phyloP scores from a whole-genome alignment of 768 basidiomycete species.

The Leccinum longicurvipes region DNA sequence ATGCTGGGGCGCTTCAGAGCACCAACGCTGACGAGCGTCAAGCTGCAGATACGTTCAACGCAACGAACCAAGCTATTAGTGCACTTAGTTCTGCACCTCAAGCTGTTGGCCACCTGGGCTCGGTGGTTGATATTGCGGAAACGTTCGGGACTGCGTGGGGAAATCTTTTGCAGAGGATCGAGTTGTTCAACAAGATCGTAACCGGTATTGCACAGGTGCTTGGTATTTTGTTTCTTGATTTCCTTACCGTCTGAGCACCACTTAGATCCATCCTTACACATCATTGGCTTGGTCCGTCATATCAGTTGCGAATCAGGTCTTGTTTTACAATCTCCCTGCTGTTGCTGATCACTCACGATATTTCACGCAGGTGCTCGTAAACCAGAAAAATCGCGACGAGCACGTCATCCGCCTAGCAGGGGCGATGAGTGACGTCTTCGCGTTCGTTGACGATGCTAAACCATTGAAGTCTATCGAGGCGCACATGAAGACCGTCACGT shows the following conservation, averaged over 20 bases:
- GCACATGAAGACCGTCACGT: background rate
- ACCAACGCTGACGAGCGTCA: background rate
- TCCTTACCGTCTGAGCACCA: background rate
- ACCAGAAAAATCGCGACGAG: background rate
- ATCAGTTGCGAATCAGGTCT: background rate
- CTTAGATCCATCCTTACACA: background rate
- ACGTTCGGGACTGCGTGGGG: background rate
- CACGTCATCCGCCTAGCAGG: background rate
- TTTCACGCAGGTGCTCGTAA: background rate
- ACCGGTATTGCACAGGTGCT: background rate
- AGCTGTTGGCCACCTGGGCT: background rate
- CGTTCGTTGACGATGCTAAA: background rate
- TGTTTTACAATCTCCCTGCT: background rate
- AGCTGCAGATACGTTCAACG: background rate
- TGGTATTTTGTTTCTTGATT: background rate
- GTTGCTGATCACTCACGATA: background rate
- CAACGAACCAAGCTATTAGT: background rate
- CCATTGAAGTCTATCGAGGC: background rate
- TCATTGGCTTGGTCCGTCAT: background rate
- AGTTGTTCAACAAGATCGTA: background rate
- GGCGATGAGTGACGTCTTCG: background rate
- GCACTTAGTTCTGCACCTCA: background rate
- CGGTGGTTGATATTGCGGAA: background rate
- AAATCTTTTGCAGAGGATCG: background rate
- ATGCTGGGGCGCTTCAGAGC: background rate